These are phyloP conservation scores for Pterocarpus santalinus DNA, from an alignment of 306 rosid species.

Conservation along the genomic window DNA sequence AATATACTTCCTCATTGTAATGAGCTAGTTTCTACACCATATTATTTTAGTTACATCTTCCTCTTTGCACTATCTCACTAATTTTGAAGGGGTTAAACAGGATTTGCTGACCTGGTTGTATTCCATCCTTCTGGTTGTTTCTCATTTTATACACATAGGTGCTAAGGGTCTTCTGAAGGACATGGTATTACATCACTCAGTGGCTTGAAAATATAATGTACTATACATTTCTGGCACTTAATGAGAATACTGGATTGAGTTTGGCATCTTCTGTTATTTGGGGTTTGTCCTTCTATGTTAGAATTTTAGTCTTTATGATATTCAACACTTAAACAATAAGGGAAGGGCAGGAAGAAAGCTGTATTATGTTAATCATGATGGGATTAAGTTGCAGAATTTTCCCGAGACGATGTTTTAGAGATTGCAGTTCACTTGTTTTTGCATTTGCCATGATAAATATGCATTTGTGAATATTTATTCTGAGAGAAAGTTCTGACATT, in stretches of 20 bases:
- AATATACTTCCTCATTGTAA: background rate
- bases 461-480: background rate
- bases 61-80: conserved; percentile 2
- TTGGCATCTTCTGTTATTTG: background rate
- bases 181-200: conserved; percentile 11
- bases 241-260: conserved; percentile 1
- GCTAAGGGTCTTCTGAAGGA: background rate
- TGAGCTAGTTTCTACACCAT: background rate
- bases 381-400: conserved; percentile 4
- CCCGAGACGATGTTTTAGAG: background rate
- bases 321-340: background rate
- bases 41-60: background rate
- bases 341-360: background rate
- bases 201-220: conserved; percentile 14
- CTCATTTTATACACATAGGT: conserved; percentile 6
- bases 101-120: background rate
- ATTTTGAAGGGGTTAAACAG: conserved; percentile 19
- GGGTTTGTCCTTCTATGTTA: conserved; percentile 13
- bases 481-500: conserved; percentile 16
- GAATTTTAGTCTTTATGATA: conserved; percentile 1
- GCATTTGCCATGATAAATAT: conserved; percentile 2
- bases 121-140: conserved; percentile 4
- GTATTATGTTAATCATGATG: conserved; percentile 1
- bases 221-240: conserved; percentile 1
- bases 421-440: conserved; percentile 1